Conservation (phyloP, 345 rosid species). For the Nasturtium officinale region DNA sequence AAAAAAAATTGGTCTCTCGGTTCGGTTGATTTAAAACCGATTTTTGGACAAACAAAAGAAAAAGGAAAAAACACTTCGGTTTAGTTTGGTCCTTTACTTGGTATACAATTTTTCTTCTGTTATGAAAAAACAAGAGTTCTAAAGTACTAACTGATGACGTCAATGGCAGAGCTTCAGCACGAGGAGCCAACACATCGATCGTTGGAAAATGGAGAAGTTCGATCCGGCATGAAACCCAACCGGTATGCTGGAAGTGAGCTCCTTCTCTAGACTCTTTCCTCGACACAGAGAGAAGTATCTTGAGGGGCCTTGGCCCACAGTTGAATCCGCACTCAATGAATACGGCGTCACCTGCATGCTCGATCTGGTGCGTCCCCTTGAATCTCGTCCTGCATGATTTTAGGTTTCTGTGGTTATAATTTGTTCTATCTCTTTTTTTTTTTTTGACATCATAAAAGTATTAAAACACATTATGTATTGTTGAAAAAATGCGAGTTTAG, state of each 20-base stretch:
- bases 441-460: too few relatives aligned
- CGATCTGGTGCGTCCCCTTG: too few relatives aligned
- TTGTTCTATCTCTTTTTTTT: too few relatives aligned
- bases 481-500: too few relatives aligned
- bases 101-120: neutral
- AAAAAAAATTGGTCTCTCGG: too few relatives aligned
- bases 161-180: too few relatives aligned
- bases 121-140: neutral
- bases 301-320: slow-evolving; percentile 79
- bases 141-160: too few relatives aligned
- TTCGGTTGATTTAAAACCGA: too few relatives aligned
- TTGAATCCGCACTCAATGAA: slow-evolving; percentile 76
- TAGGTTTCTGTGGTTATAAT: too few relatives aligned
- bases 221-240: slow-evolving; percentile 81
- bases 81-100: neutral
- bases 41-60: too few relatives aligned
- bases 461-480: too few relatives aligned
- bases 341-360: slow-evolving; percentile 66
- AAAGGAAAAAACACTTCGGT: neutral
- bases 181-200: slow-evolving; percentile 53
- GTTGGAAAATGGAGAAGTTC: slow-evolving; percentile 77
- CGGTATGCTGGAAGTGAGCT: slow-evolving; percentile 78
- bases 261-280: slow-evolving; percentile 87
- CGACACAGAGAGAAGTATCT: slow-evolving; percentile 84
- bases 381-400: too few relatives aligned